Base-by-base conservation (phyloP, 2,329 filamentous ascomycete genomes). In the Sordariomycetes sp. region DNA sequence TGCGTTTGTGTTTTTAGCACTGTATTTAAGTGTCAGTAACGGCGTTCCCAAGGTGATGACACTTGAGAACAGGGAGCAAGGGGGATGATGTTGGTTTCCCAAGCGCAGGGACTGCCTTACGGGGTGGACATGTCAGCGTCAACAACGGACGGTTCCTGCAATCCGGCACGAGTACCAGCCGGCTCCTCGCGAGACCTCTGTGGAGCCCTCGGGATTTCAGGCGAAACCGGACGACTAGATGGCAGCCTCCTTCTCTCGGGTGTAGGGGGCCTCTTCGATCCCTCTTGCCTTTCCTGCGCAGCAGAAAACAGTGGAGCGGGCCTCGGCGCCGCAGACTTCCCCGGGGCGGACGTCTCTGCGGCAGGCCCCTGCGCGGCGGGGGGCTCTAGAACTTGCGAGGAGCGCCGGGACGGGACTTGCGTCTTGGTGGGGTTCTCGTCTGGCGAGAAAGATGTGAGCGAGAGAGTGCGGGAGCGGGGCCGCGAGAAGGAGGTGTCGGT, bases 251-350 rank as follows among this genome's bases (percentile, higher is more conserved):
- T 15, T 48, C 34, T 56, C 48, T 56, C 55, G 52, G 50, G 50
- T 28, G 55, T 52, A 10, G 28, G 22, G 13, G 55, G 55, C 55
- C 55, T 56, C 45, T 39, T 82, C 80, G 25, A 78, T 75, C 62
- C 51, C 51, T 35, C 53, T 22, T 55, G 59, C 50, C 55, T 36
- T 6, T n/a, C 53, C 24, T 22, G 28, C 12, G 24, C 12, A n/a
- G 54, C n/a, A 10, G 45, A 50, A 20, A 50, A 50, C n/a, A 50
- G 45, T 10, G 45, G 28, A 5, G 52, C 13, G 4, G 52, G 34
- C 28, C 28, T 53, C 17, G 24, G 52, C 24, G 52, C 28, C 12
- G 28, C 34, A 5, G 24, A 10, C 45, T 22, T 36, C 34, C 32
- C 34, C 13, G 52, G 24, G 22, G 52, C 7, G 17, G 17, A n/a